These are phyloP conservation scores for Trametes hirsuta DNA, from an alignment of 1,284 basidiomycete species.

Conservation along the genomic window DNA sequence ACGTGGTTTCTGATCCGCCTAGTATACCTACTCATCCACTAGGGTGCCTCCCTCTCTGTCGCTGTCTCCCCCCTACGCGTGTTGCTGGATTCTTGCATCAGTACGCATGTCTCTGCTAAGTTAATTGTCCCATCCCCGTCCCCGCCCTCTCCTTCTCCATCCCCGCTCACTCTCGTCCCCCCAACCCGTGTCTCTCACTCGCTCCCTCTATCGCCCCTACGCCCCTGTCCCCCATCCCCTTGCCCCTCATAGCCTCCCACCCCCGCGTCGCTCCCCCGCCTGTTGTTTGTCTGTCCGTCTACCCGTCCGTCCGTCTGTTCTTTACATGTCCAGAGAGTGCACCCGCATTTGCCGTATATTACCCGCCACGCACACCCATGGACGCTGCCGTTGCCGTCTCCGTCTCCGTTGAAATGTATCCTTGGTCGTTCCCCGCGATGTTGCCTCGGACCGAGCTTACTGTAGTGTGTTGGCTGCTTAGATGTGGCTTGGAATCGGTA, in stretches of 20 bases:
- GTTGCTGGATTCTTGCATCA: slow-evolving; percentile 13
- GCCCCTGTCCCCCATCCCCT: background rate
- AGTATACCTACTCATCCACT: too few relatives aligned
- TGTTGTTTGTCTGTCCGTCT: slow-evolving; percentile 1
- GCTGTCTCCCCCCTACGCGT: background rate
- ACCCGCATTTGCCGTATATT: background rate
- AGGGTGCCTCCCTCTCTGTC: background rate
- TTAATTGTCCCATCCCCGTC: background rate
- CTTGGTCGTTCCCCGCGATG: slow-evolving; percentile 10
- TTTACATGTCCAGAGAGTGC: background rate
- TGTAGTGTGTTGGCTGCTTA: too few relatives aligned
- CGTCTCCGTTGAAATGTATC: slow-evolving; percentile 23
- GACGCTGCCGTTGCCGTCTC: slow-evolving; percentile 4
- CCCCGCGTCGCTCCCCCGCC: background rate
- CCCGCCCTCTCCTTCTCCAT: background rate
- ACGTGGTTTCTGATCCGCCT: too few relatives aligned
- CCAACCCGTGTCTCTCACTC: too few relatives aligned
- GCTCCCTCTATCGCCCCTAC: background rate
- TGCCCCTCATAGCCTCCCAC: background rate
- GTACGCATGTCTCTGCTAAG: background rate
- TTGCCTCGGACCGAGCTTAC: too few relatives aligned
- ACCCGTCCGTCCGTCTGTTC: background rate
- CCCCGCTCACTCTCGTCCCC: background rate
- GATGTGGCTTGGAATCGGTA: too few relatives aligned
- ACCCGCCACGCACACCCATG: background rate